Base-by-base conservation (phyloP, 176 grass and related monocot species). In the Musa acuminata region DNA sequence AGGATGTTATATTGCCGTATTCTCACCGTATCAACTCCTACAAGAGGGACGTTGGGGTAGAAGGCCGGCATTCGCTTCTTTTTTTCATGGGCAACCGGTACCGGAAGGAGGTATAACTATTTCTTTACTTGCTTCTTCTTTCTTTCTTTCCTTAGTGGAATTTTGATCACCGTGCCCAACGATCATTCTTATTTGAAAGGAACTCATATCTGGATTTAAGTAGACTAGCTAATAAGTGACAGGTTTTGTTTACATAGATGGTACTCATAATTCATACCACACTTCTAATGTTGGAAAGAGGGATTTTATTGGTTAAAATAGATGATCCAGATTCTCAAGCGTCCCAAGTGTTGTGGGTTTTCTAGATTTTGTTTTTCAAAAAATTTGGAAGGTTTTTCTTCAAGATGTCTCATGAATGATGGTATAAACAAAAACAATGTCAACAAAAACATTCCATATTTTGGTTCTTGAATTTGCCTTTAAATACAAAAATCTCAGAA, bases 71-170 rank as follows among this genome's bases (percentile, higher is more conserved):
- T 1, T 87, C 90, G 24, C 74, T 93, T 80, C 73, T 98, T 27
- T 98, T 98, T 83, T 98, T 98, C 84, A 98, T 98, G 94, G 94
- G 94, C 52, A 98, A 98, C 64, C 84, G 94, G 2, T 98, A 91
- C 81, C 82, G 90, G 11, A 98, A 98, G 75, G 94, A 98, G 90
- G 94, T 98, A 51, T 14, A 23, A 13, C 21, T 12, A 0, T 74
- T 55, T 55, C 52, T 74, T 49, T 51, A 43, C 35, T 43, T 43
- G 4, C 13, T 70, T 51, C 35, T 19, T 13, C 16, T 17, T 51
- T 17, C 29, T 10, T 14, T 11, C 16, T 35, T 70, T 50, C 14
- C 4, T 43, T 43, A 43, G 35, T 43, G 35, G 0, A 43, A 43
- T 6, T 43, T 43, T 43, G 35, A 6, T 43, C 35, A 43, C 3